These are phyloP conservation scores for Aspergillus tamarii DNA, from an alignment of 2,329 filamentous ascomycete species.

Conservation along the genomic window DNA sequence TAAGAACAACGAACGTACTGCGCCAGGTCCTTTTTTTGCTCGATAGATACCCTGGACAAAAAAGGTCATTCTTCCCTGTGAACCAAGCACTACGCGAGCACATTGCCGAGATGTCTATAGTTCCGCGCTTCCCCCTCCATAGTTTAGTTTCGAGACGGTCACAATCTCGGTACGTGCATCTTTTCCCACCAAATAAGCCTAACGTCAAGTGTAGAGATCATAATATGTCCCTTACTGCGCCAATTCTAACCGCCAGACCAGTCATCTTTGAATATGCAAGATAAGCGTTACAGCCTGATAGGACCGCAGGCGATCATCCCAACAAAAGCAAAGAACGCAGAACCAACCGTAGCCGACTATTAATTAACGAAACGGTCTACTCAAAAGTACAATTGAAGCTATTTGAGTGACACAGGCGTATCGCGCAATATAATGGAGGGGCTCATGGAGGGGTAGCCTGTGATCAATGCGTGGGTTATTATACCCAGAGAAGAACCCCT, in stretches of 20 bases:
- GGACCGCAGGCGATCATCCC: background rate
- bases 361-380: background rate
- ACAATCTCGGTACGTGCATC: background rate
- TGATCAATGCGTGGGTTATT: slow-evolving; percentile 1
- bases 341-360: background rate
- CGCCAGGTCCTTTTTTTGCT: background rate
- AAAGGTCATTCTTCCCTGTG: background rate
- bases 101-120: background rate
- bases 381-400: background rate
- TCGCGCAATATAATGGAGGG: slow-evolving; percentile 3
- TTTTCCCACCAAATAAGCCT: background rate
- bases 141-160: background rate
- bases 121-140: slow-evolving; percentile 3
- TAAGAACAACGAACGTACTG: background rate
- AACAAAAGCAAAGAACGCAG: background rate
- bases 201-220: background rate
- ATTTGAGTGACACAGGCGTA: slow-evolving; percentile 6
- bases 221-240: background rate
- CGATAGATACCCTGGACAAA: background rate
- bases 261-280: background rate
- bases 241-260: background rate
- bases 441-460: slow-evolving; percentile 2
- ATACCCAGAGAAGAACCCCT: background rate
- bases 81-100: slow-evolving; percentile 1
- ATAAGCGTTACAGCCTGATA: background rate